Percentiles rank a stretch among this genome's conserved stretches.
Conservation (phyloP, 2,329 filamentous ascomycete species). For the Emergomyces pasteurianus region DNA sequence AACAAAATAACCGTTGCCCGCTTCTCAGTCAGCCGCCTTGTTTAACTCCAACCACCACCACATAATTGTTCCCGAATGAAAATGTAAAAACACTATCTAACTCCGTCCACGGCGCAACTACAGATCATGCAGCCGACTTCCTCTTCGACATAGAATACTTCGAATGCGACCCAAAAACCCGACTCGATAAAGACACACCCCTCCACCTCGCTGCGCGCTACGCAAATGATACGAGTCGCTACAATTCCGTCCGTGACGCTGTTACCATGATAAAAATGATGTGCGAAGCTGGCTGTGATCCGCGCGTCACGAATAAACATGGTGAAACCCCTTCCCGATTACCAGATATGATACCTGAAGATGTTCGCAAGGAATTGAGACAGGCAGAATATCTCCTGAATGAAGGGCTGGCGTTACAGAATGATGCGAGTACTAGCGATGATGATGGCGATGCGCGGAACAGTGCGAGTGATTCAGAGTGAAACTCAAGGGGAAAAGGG, state of each 20-base stretch:
- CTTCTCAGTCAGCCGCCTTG: no score
- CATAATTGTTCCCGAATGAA: neutral
- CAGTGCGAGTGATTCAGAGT: conserved; percentile 23
- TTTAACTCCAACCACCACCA: neutral
- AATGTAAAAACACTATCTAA: neutral
- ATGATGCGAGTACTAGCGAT: conserved; percentile 23
- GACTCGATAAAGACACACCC: conserved; percentile 35
- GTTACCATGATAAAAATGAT: conserved; percentile 38
- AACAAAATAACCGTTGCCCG: no score
- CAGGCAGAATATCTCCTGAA: conserved; percentile 37
- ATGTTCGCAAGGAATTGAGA: conserved; percentile 30
- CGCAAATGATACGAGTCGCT: conserved; percentile 30
- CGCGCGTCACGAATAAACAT: conserved; percentile 37
- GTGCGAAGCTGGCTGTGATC: conserved; percentile 38
- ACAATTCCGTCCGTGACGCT: conserved; percentile 26
- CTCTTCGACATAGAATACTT: conserved; percentile 38
- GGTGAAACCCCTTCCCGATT: conserved; percentile 35
- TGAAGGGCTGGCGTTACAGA: conserved; percentile 29
- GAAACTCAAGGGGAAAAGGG: neutral
- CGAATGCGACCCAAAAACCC: conserved; percentile 37
- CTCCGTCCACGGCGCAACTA: neutral
- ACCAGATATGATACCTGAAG: conserved; percentile 30
- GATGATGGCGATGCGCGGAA: conserved; percentile 11
- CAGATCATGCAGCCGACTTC: conserved; percentile 37
- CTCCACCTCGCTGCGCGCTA: conserved; percentile 35